Conservation (phyloP, 108 stramenopile genomes). For the Nannochloropsis salina region DNA sequence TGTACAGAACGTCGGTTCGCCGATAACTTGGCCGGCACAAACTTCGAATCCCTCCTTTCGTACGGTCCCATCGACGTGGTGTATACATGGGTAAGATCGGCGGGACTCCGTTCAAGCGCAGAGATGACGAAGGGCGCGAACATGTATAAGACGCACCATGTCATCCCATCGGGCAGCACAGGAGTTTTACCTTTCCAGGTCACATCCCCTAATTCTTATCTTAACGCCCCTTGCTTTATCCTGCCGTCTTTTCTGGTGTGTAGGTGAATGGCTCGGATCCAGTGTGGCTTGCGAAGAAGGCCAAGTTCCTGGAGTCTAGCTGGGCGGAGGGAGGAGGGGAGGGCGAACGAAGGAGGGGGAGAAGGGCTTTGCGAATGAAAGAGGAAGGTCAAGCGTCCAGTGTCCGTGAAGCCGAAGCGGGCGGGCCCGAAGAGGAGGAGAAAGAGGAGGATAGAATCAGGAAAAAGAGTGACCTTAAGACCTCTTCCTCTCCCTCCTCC, state of each 20-base stretch:
- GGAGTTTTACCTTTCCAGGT: too few species aligned
- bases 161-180: too few species aligned
- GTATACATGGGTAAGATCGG: constrained; percentile 60
- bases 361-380: neutral
- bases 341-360: neutral
- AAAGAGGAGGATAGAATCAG: neutral
- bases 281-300: constrained; percentile 48
- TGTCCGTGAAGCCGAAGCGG: neutral
- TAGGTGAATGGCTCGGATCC: constrained; percentile 59
- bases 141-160: too few species aligned
- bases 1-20: neutral
- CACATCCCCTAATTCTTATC: too few species aligned
- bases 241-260: neutral
- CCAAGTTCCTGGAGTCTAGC: neutral
- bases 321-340: neutral
- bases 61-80: constrained; percentile 57
- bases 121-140: too few species aligned
- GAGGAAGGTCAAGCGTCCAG: neutral
- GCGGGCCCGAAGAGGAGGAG: neutral
- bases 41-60: neutral
- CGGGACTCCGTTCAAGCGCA: neutral
- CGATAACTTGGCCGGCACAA: neutral
- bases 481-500: neutral
- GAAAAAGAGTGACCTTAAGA: neutral
- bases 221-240: neutral